Base-by-base conservation (phyloP, 495 filamentous ascomycete genomes). In the Extremus antarcticus region DNA sequence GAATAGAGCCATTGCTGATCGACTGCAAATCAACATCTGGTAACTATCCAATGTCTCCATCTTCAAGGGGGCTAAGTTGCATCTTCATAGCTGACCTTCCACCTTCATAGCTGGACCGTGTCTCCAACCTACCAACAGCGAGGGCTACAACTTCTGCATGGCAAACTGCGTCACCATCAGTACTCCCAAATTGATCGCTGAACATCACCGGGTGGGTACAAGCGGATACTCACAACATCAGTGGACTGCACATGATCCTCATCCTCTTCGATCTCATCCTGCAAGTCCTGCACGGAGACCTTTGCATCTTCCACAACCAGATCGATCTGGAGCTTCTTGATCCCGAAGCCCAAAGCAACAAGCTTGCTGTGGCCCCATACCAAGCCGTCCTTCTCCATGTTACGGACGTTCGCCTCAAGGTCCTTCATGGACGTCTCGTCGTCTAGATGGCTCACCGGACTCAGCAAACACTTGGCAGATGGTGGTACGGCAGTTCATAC, bases 271-370 rank as follows among this genome's bases (percentile, higher is more conserved):
- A 96, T 92, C 73, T 85, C 65, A 56, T 79, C 76, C 78, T 95
- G 83, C 66, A 97, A 81, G 40, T 95, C 90, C 53, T 86, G 81
- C 54, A 84, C 69, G 54, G 87, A 88, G 65, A 97, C 70, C 78
- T 96, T 96, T 53, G 95, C 91, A 67, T 97, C 91, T 77, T 95
- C 91, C 59, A 96, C 77, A 59, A 96, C 89, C 56, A 95, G 69
- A 80, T 85, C 95, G 78, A 97, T 92, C 79, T 96, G 91, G 56
- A 97, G 81, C 81, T 95, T 96, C 83, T 90, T 95, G 77, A 97
- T 94, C 75, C 91, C 91, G 79, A 88, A 97, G 66, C 88, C 81
- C 57, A 96, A 83, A 54, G 88, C 69, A 43, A 94, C 85, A 57
- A 94, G 74, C 76, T 90, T 88, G 67, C 85, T 90, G 60, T 78